Evolutionary conservation across 1,139 yeast genomes (phyloP), one percentile per base, ranked within the genome.

Genomic region (Geotrichum klebahnii): DNA sequence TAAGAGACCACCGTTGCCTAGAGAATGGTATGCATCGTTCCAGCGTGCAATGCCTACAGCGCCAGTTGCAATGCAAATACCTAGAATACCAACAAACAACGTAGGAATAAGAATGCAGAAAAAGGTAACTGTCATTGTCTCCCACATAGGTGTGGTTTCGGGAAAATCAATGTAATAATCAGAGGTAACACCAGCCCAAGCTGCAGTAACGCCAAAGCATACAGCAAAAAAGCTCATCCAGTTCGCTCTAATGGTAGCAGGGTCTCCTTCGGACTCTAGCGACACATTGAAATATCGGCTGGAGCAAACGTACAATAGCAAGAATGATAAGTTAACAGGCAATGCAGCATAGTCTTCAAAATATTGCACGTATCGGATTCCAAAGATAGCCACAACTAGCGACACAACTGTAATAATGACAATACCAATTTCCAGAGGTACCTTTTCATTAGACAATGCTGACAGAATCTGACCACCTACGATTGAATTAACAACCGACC

Each of bases 151-250:
- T 0, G 88, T 78, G 38, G 73, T 71, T 61, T 86, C 95, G 0
- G 96, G 96, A 63, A 88, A 82, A 49, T 86, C 73, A 46, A 88
- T 80, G 65, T 85, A 86, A 66, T 88, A 89, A 67, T 89, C 97
- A 0, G 92, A 76, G 1, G 96, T 86, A 54, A 84, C 78, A 3
- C 92, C 84, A 33, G 95, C 94, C 96, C 96, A 89, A 1, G 96
- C 86, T 1, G 90, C 79, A 2, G 96, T 87, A 42, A 84, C 81
- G 29, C 96, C 83, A 62, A 85, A 86, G 33, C 84, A 75, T 44
- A 87, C 71, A 1, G 90, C 78, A 62, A 87, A 86, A 65, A 81
- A 84, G 16, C 88, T 78, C 28, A 88, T 66, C 79, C 87, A 80
- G 63, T 80, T 78, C 6, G 95, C 95, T 46, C 74, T 73, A 10